A percentile compares a stretch with the other conserved stretches of the same genome.
Evolutionary conservation across 2,329 filamentous ascomycete species (phyloP).

Genomic region (Gaeumannomyces sp.): DNA sequence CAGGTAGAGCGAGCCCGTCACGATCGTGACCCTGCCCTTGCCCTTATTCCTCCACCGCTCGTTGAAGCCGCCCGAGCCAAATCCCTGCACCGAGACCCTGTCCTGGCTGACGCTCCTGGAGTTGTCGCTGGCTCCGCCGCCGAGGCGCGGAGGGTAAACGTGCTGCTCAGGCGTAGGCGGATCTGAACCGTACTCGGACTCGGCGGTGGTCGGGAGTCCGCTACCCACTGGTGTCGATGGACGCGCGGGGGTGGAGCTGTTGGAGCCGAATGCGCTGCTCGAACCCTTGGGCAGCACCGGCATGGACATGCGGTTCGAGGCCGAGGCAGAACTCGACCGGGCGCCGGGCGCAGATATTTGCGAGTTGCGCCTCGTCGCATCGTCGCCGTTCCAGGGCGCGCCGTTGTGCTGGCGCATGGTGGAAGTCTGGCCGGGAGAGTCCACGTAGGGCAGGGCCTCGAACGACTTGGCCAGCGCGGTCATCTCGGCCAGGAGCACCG

Average conservation of each 20-base stretch:
- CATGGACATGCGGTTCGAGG: slow-evolving; percentile 73
- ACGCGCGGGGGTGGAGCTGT: slow-evolving; percentile 27
- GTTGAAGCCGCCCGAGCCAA: slow-evolving; percentile 63
- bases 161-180: slow-evolving; percentile 6
- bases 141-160: slow-evolving; percentile 26
- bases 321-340: slow-evolving; percentile 48
- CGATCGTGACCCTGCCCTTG: slow-evolving; percentile 70
- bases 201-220: slow-evolving; percentile 41
- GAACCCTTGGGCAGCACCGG: slow-evolving; percentile 49
- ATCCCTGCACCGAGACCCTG: slow-evolving; percentile 61
- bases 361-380: slow-evolving; percentile 46
- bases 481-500: slow-evolving; percentile 68
- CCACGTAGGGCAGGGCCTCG: slow-evolving; percentile 67
- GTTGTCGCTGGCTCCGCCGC: slow-evolving; percentile 30
- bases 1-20: slow-evolving; percentile 80
- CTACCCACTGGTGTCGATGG: slow-evolving; percentile 45
- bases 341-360: slow-evolving; percentile 41
- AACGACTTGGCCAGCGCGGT: slow-evolving; percentile 66
- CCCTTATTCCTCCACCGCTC: slow-evolving; percentile 76
- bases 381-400: slow-evolving; percentile 33
- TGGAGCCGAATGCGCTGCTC: slow-evolving; percentile 32
- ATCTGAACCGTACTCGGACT: slow-evolving; percentile 16
- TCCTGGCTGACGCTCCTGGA: slow-evolving; percentile 47
- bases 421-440: slow-evolving; percentile 60
- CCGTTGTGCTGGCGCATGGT: slow-evolving; percentile 34